Evolutionary conservation across 768 basidiomycete genomes (phyloP), one percentile per base, ranked within the genome.

Genomic region (Exidia glandulosa): DNA sequence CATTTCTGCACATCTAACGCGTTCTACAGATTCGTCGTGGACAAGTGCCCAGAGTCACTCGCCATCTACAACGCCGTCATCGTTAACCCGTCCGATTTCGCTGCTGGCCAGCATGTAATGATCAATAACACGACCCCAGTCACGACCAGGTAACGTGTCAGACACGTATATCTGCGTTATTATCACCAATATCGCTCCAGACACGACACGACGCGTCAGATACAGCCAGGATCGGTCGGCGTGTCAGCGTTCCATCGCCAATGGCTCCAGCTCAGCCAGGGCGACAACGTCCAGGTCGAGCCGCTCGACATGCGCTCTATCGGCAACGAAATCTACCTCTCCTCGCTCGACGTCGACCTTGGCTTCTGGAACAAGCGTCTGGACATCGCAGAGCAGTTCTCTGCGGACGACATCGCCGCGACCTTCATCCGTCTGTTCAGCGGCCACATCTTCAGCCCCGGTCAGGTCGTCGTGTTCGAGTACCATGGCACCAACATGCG

Each of bases 401-500:
- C 88, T 58, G 83, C 86, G 14, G 95, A 99, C 62, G 93, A 96
- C 32, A 87, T 98, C 74, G 79, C 82, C 2, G 73, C 76, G 25
- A 84, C 81, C 45, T 87, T 98, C 69, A 67, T 90, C 65, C 82
- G 83, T 62, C 86, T 86, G 0, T 94, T 86, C 76, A 82, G 74
- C 59, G 85, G 84, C 4, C 74, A 88, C 57, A 75, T 94, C 25
- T 81, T 95, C 68, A 80, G 83, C 16, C 71, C 78, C 1, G 83
- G 86, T 31, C 81, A 90, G 70, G 74, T 83, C 12, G 73, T 95
- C 60, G 83, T 87, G 3, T 91, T 95, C 66, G 95, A 97, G 67
- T 98, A 83, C 71, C 87, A 88, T 63, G 90, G 92, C 0, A 85
- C 90, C 62, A 87, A 86, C 62, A 72, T 97, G 65, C 91, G 86